Conservation (phyloP, 2,329 filamentous ascomycete species). For the Colletotrichum brevisporum region DNA sequence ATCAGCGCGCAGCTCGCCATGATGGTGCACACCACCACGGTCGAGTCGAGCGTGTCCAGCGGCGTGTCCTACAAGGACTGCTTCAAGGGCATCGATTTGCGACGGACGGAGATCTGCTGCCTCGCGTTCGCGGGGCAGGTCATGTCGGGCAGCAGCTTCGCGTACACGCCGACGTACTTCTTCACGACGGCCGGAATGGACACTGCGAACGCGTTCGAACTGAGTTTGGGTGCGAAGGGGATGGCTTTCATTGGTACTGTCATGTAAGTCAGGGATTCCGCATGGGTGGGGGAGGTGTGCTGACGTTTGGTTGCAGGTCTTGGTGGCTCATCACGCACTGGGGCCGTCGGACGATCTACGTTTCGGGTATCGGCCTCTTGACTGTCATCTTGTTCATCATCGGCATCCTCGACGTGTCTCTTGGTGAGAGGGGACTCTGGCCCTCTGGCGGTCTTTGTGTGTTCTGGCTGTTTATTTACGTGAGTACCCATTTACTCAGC, state of each 20-base stretch:
- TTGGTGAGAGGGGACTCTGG: constrained; percentile 55
- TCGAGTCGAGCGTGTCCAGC: constrained; percentile 55
- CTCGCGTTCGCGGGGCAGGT: constrained; percentile 58
- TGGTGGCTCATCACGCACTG: constrained; percentile 58
- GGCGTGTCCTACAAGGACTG: constrained; percentile 63
- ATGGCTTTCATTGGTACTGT: constrained; percentile 55
- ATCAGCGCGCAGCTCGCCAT: constrained; percentile 43
- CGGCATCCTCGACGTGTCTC: constrained; percentile 56
- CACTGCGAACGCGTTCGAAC: constrained; percentile 54
- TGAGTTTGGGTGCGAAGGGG: constrained; percentile 57
- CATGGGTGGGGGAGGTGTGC: constrained; percentile 47
- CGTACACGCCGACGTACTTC: constrained; percentile 61
- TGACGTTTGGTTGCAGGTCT: constrained; percentile 57
- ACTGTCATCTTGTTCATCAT: constrained; percentile 58
- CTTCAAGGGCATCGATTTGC: constrained; percentile 60
- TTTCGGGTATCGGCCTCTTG: constrained; percentile 55
- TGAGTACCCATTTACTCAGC: neutral
- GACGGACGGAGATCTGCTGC: constrained; percentile 60
- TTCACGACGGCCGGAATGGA: constrained; percentile 60
- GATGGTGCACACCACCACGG: constrained; percentile 52
- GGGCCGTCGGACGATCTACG: constrained; percentile 59
- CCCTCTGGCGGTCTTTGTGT: constrained; percentile 57
- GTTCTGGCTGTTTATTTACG: constrained; percentile 59
- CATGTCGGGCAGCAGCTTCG: constrained; percentile 55
- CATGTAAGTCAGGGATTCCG: constrained; percentile 40